Evolutionary conservation across 352 stramenopile species (phyloP), one percentile per base, ranked within the genome.

Genomic region (Pythium angustatum): DNA sequence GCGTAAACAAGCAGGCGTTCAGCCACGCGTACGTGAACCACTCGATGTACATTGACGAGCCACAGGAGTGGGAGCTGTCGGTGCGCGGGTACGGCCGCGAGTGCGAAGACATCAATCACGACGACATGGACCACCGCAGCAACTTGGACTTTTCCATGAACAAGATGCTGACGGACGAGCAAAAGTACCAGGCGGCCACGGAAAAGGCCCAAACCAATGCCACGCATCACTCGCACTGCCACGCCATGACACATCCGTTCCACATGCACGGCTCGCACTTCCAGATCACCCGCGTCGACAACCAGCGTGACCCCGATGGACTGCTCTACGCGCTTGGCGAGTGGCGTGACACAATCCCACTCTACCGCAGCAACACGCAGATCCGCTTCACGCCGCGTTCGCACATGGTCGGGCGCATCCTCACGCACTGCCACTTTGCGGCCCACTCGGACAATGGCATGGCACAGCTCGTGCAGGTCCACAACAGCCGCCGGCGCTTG

Each of bases 261-360:
- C 85, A 93, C 64, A 85, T 93, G 53, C 85, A 93, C 74, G 72
- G 72, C 36, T 85, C 79, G 40, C 85, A 91, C 63, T 91, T 93
- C 49, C 81, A 90, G 64, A 68, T 91, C 38, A 78, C 79, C 21
- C 67, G 56, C 31, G 73, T 82, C 49, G 75, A 79, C 27, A 66
- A 65, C 7, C 66, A 47, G 31, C 67, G 77, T 1, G 81, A 90
- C 49, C 78, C 81, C 4, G 73, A 89, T 51, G 73, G 75, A 7
- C 33, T 88, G 41, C 66, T 91, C 38, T 92, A 87, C 53, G 45
- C 65, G 7, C 56, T 87, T 5, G 81, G 81, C 43, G 84, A 91
- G 70, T 93, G 84, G 82, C 82, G 83, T 22, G 85, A 93, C 59
- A 91, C 85, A 26, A 73, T 93, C 34, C 85, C 85, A 44, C 73